Percentiles rank a stretch among this genome's conserved stretches.
phyloP scores from a whole-genome alignment of 2,329 filamentous ascomycete species.

The Colletotrichum tofieldiae region DNA sequence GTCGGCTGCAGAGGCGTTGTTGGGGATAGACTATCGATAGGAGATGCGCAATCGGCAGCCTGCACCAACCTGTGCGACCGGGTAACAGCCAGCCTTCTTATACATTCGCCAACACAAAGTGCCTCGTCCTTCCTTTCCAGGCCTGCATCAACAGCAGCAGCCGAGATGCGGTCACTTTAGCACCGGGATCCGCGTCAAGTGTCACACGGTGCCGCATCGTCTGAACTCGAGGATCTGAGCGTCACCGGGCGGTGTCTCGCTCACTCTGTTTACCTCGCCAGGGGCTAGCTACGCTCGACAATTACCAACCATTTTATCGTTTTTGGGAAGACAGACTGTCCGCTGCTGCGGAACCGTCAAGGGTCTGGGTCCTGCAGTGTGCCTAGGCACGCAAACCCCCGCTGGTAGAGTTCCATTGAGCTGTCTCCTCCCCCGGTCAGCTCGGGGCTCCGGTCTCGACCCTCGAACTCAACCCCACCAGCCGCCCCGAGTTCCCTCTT shows the following conservation, averaged over 20 bases:
- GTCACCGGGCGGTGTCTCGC: slow-evolving; percentile 12
- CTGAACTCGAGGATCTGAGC: slow-evolving; percentile 10
- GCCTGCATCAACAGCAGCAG: background rate
- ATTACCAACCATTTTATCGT: background rate
- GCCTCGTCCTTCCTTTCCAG: background rate
- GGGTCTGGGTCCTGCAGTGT: slow-evolving; percentile 1
- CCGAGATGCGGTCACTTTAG: background rate
- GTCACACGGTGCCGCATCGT: slow-evolving; percentile 10
- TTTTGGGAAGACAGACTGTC: background rate
- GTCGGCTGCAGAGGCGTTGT: slow-evolving; percentile 5
- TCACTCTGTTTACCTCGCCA: background rate
- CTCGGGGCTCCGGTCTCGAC: slow-evolving; percentile 28
- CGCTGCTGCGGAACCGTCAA: background rate
- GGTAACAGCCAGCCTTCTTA: slow-evolving; percentile 2
- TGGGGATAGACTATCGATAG: background rate
- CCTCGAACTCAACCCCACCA: slow-evolving; percentile 9
- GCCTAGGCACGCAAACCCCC: slow-evolving; percentile 1
- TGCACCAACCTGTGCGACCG: background rate
- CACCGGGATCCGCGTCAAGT: background rate
- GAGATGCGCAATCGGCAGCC: background rate
- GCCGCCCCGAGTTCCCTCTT: slow-evolving; percentile 31
- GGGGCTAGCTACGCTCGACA: background rate
- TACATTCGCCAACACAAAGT: background rate
- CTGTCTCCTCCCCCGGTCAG: background rate
- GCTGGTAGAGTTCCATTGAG: background rate